Conservation (phyloP, 306 rosid genomes). For the Trifolium subterraneum region DNA sequence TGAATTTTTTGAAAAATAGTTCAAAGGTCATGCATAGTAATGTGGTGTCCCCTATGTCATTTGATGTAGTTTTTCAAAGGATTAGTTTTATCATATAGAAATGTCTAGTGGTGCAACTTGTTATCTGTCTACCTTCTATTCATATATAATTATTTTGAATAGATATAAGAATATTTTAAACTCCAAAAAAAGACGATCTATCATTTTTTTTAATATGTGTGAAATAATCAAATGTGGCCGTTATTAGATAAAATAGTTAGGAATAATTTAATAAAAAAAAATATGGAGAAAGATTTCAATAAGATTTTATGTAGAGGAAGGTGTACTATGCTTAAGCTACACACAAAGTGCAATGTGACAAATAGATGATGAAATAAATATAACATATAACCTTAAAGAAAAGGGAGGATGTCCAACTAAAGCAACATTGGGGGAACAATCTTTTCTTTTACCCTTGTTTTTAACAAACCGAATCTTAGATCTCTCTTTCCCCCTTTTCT, state of each 20-base stretch:
- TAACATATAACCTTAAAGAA: conserved; percentile 29
- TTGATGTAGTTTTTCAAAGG: too few species aligned
- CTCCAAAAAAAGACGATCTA: too few species aligned
- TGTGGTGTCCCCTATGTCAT: too few species aligned
- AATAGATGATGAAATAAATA: conserved; percentile 12
- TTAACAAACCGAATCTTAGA: conserved; percentile 47
- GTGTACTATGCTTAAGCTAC: conserved; percentile 47
- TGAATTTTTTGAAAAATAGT: too few species aligned
- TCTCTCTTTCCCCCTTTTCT: conserved; percentile 38
- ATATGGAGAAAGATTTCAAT: neutral
- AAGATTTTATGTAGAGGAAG: neutral
- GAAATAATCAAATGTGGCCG: too few species aligned
- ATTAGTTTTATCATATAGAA: too few species aligned
- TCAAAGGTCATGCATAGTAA: too few species aligned
- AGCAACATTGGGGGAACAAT: conserved; percentile 57
- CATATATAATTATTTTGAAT: too few species aligned
- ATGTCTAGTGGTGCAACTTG: too few species aligned
- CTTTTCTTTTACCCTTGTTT: conserved; percentile 52
- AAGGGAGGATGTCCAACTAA: conserved; percentile 40
- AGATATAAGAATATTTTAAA: too few species aligned
- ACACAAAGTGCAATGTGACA: conserved; percentile 57
- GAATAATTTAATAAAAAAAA: neutral
- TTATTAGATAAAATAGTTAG: neutral
- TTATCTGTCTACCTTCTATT: too few species aligned
- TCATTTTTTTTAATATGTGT: too few species aligned